A percentile compares a stretch with the other conserved stretches of the same genome.
Conservation (phyloP, 2,329 filamentous ascomycete species). For the Talaromyces sp. region DNA sequence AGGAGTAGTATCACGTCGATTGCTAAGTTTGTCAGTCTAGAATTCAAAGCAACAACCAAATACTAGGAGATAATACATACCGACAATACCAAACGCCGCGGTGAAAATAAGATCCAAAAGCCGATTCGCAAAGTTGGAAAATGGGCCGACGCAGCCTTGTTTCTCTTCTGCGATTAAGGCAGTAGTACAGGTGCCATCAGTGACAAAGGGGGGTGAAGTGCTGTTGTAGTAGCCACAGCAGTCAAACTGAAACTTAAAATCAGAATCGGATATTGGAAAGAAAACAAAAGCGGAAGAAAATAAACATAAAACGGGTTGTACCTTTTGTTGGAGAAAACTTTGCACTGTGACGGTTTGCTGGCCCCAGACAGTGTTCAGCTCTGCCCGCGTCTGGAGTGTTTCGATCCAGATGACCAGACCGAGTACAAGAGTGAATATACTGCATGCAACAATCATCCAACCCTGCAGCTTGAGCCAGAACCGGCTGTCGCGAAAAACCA, state of each 20-base stretch:
- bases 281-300: too few relatives aligned
- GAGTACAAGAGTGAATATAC: constrained; percentile 59
- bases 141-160: constrained; percentile 62
- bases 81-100: constrained; percentile 72
- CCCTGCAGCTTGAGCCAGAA: constrained; percentile 66
- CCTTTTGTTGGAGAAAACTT: constrained; percentile 64
- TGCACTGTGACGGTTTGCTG: constrained; percentile 54
- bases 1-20: constrained; percentile 65
- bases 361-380: constrained; percentile 58
- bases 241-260: constrained; percentile 52
- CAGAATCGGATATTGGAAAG: not conserved
- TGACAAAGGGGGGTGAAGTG: constrained; percentile 66
- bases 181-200: constrained; percentile 62
- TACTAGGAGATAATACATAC: constrained; percentile 29
- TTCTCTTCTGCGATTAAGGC: constrained; percentile 65
- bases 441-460: constrained; percentile 58
- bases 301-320: constrained; percentile 32
- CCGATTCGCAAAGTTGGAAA: constrained; percentile 63
- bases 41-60: not conserved
- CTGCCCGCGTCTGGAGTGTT: constrained; percentile 62
- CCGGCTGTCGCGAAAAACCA: constrained; percentile 61
- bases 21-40: constrained; percentile 27
- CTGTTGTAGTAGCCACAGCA: constrained; percentile 78
- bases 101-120: constrained; percentile 76
- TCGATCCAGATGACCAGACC: constrained; percentile 67